Base-by-base conservation (phyloP, 306 rosid genomes). In the Trifolium repens region DNA sequence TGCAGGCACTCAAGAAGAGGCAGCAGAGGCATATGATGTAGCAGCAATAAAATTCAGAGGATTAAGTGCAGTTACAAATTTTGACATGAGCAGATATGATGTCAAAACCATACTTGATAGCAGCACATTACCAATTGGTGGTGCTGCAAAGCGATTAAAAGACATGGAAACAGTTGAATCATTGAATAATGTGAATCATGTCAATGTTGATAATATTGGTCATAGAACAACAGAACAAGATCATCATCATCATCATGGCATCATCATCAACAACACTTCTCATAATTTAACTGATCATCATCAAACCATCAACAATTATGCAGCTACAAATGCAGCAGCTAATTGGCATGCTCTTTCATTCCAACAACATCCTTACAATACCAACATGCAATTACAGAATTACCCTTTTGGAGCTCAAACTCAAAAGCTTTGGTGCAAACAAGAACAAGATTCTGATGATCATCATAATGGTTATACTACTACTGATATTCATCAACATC, bases 21-120 rank as follows among this genome's bases (percentile, higher is more conserved):
- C 98, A 35, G 98, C 98, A 2, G 98, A 93, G 64, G 98, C 98
- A 4, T 93, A 93, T 30, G 98, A 93, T 79, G 91, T 91, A 8
- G 98, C 98, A 5, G 98, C 98, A 40, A 89, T 93, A 4, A 93
- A 93, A 78, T 93, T 93, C 72, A 79, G 98, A 14, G 98, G 98
- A 53, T 72, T 91, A 32, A 91, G 88, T 77, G 98, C 98, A 0
- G 98, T 93, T 6, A 93, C 98, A n/a, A 93, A 93, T 85, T 93
- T 93, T 8, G 98, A 93, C 88, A 93, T 93, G 97, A 91, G 77
- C 70, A 71, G 96, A 67, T 93, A 93, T 5, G 98, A 93, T 7
- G 98, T 91, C 0, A 93, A 93, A 73, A 86, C 91, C 68, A 93
- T 93, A 10, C 85, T 93, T 5, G 98, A 93, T 61, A 90, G 94